Percentiles rank a stretch among this genome's conserved stretches.
Conservation (phyloP, 768 basidiomycete species). For the Suillus clintonianus region DNA sequence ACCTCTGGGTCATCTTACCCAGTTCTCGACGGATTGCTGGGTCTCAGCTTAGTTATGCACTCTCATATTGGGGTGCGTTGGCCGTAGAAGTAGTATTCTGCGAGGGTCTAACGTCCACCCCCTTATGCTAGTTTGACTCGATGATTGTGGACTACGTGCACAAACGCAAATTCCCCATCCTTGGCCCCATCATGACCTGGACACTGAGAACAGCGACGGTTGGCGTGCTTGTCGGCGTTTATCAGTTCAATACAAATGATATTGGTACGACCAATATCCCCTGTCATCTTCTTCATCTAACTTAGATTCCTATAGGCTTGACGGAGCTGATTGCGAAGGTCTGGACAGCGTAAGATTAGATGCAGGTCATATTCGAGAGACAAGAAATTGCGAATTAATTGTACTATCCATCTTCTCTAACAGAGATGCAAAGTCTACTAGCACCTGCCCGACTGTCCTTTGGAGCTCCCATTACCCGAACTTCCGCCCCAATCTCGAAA, state of each 20-base stretch:
- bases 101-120: background rate
- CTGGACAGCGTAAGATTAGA: conserved; percentile 68
- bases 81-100: background rate
- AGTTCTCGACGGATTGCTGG: conserved; percentile 86
- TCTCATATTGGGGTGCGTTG: conserved; percentile 88
- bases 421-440: conserved; percentile 16
- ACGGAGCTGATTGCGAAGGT: conserved; percentile 82
- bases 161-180: conserved; percentile 85
- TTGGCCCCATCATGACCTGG: conserved; percentile 78
- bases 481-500: conserved; percentile 51
- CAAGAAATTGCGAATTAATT: conserved; percentile 9
- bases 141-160: conserved; percentile 89
- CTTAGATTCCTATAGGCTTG: conserved; percentile 53
- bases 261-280: conserved; percentile 64
- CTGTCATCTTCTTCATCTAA: conserved; percentile 1
- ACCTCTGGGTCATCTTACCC: conserved; percentile 78
- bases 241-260: conserved; percentile 98
- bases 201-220: conserved; percentile 73
- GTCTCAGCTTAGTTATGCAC: conserved; percentile 87
- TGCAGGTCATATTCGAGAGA: background rate
- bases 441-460: conserved; percentile 22
- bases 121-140: conserved; percentile 65
- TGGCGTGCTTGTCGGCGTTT: conserved; percentile 85
- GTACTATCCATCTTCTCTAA: conserved; percentile 9
- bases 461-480: conserved; percentile 23